Conservation (phyloP, 1,284 basidiomycete species). For the Heterobasidion annosum region DNA sequence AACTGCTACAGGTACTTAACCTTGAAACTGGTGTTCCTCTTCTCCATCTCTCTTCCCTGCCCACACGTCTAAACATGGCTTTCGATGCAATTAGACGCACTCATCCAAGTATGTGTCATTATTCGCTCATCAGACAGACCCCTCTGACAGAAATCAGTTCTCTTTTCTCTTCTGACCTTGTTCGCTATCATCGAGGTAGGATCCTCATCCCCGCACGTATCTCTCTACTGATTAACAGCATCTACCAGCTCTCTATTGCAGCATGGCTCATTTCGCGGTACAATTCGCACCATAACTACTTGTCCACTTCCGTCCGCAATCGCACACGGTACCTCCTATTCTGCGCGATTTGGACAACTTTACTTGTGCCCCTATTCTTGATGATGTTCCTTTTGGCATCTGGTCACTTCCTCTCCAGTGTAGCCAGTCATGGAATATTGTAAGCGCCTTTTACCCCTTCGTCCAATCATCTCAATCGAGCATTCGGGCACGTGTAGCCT, state of each 20-base stretch:
- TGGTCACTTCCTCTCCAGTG: slow-evolving; percentile 43
- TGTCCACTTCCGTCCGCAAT: slow-evolving; percentile 39
- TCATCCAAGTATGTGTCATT: slow-evolving; percentile 37
- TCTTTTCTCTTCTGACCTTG: slow-evolving; percentile 44
- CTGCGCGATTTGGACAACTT: slow-evolving; percentile 58
- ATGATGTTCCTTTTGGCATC: slow-evolving; percentile 42
- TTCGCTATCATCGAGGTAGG: slow-evolving; percentile 52
- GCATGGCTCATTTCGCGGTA: slow-evolving; percentile 59
- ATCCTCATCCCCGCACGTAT: neutral
- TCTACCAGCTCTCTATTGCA: slow-evolving; percentile 47
- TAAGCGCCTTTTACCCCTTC: slow-evolving; percentile 23
- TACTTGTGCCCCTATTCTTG: slow-evolving; percentile 43
- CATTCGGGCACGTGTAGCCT: slow-evolving; percentile 28
- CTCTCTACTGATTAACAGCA: neutral
- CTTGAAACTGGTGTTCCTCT: neutral
- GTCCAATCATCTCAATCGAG: neutral
- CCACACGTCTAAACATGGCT: slow-evolving; percentile 19
- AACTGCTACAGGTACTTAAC: neutral
- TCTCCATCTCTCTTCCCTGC: neutral
- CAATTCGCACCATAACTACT: slow-evolving; percentile 45
- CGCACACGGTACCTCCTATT: slow-evolving; percentile 62
- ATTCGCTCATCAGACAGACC: slow-evolving; percentile 1
- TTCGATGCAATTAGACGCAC: slow-evolving; percentile 34
- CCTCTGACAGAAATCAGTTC: slow-evolving; percentile 22
- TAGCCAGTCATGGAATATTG: slow-evolving; percentile 56